Evolutionary conservation across 1,284 basidiomycete species (phyloP), one percentile per base, ranked within the genome.

Genomic region (Caloboletus firmus): DNA sequence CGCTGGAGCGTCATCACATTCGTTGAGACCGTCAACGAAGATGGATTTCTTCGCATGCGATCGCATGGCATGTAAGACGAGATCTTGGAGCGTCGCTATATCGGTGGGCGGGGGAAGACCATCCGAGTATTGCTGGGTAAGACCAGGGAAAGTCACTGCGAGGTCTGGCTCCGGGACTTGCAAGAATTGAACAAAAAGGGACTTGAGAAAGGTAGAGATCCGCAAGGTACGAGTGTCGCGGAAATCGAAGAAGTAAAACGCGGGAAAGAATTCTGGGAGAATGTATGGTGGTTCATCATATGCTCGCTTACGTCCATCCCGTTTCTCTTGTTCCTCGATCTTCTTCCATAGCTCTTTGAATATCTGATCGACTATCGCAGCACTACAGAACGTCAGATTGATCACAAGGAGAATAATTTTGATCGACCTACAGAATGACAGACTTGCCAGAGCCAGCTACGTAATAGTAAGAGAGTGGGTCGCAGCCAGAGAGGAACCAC

Each of bases 161-260:
- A 66, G 50, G 18, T 70, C 54, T 15, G 56, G 59, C 2, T 68
- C 52, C 1, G 57, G 62, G 11, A 60, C 55, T 43, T 68, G 65
- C 10, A 69, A n/a, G 46, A 66, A 69, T 55, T 66, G 65, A 18
- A 56, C 55, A 31, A 66, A 63, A n/a, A 66, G 56, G 7, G 64
- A 65, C 31, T 58, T 66, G 50, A 66, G 48, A 40, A 66, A 60
- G 20, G 67, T 45, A 26, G 57, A 40, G 2, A 45, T 53, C 35
- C 49, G 55, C 47, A 63, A 12, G 4, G 59, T 55, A 46, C 65
- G 67, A 42, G 40, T 51, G 47, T 68, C 67, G 22, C 66, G 66
- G 49, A 61, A 67, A 54, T 66, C 67, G 45, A 69, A 66, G 39
- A 68, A 66, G 53, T 67, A 66, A 48, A 63, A 61, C 1, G 56